phyloP scores from a whole-genome alignment of 805 yeast genomes.

The Vanderwaltozyma yarrowii region DNA sequence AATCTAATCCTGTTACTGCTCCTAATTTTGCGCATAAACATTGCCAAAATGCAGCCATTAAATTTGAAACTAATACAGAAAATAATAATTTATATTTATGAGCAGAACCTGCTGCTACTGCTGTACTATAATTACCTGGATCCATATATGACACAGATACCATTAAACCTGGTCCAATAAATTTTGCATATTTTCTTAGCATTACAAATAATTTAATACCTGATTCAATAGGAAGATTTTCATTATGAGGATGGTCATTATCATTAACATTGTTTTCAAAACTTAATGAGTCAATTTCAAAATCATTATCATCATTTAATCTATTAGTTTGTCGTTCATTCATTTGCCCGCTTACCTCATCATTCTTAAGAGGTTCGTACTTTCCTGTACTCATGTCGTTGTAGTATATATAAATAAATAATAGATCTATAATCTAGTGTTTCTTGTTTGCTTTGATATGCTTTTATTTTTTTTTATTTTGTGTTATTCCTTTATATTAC shows the following conservation, averaged over 20 bases:
- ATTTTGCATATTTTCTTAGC: slow-evolving; percentile 42
- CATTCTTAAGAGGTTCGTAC: slow-evolving; percentile 5
- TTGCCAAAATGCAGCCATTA: slow-evolving; percentile 83
- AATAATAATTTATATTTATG: slow-evolving; percentile 72
- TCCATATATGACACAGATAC: slow-evolving; percentile 94
- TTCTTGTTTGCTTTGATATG: no score
- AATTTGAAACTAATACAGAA: slow-evolving; percentile 66
- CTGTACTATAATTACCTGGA: slow-evolving; percentile 94
- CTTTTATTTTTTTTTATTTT: no score
- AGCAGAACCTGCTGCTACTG: slow-evolving; percentile 88
- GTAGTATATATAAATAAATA: no score
- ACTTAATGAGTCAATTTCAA: slow-evolving; percentile 1
- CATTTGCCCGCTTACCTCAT: background rate
- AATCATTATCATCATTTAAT: background rate
- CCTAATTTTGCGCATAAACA: slow-evolving; percentile 80
- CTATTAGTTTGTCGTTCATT: background rate
- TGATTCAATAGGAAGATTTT: background rate
- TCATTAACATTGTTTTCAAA: background rate
- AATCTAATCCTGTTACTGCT: slow-evolving; percentile 85
- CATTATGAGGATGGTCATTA: no score
- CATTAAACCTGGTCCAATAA: slow-evolving; percentile 94
- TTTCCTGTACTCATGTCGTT: slow-evolving; percentile 2
- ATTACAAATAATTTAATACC: slow-evolving; percentile 7
- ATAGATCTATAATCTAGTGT: no score
- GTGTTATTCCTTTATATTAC: no score